Conservation (phyloP, 345 rosid genomes). For the Syzygium jambos region DNA sequence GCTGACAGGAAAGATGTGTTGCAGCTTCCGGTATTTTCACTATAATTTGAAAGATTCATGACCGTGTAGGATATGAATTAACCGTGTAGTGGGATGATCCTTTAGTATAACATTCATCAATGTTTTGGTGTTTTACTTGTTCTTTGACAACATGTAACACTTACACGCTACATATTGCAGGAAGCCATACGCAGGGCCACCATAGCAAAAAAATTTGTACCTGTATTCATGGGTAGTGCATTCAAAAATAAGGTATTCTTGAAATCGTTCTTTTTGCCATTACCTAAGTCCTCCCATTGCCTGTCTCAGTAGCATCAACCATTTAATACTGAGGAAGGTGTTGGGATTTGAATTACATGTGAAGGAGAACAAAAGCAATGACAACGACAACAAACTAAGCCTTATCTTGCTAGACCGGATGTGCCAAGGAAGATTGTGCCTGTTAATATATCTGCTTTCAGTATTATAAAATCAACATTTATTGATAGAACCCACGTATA, state of each 20-base stretch:
- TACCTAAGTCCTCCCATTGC: not conserved
- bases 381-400: not conserved
- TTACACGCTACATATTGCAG: conserved; percentile 19
- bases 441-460: not conserved
- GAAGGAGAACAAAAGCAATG: not conserved
- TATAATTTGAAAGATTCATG: not conserved
- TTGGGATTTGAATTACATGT: not conserved
- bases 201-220: conserved; percentile 80
- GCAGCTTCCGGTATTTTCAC: not conserved
- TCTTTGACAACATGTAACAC: not conserved
- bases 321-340: not conserved
- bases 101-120: not conserved
- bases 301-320: not conserved
- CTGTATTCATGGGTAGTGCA: conserved; percentile 99
- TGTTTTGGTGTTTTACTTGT: not conserved
- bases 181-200: conserved; percentile 96
- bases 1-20: not conserved
- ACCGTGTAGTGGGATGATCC: not conserved
- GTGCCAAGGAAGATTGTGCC: not conserved
- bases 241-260: conserved; percentile 86
- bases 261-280: not conserved
- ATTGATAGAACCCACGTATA: not conserved
- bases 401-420: not conserved
- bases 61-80: not conserved
- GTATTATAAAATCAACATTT: not conserved